phyloP scores from a whole-genome alignment of 768 basidiomycete species.

The Russula virescens region DNA sequence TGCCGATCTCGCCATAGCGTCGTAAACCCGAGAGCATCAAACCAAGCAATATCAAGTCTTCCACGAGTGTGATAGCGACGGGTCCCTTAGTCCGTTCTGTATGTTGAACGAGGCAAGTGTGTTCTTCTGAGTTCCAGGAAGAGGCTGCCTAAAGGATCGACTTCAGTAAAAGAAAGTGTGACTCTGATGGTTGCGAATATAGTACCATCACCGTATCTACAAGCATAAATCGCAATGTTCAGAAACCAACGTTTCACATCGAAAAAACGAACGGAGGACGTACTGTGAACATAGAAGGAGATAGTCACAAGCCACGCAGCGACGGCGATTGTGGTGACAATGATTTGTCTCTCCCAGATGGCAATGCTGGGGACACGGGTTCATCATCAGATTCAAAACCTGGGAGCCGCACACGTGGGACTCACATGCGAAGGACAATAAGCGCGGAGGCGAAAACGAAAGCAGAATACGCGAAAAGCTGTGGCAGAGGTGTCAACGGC shows the following conservation, averaged over 20 bases:
- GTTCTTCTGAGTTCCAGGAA: not conserved
- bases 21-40: constrained; percentile 18
- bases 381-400: not conserved
- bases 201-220: constrained; percentile 7
- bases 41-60: constrained; percentile 10
- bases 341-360: constrained; percentile 12
- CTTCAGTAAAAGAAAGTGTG: not conserved
- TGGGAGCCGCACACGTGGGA: not conserved
- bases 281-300: constrained; percentile 12
- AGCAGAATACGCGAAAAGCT: constrained; percentile 19
- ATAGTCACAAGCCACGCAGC: constrained; percentile 10
- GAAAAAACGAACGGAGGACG: not conserved
- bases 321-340: constrained; percentile 4
- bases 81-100: not conserved
- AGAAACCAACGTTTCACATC: not conserved
- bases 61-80: constrained; percentile 10
- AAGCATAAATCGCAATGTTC: not conserved
- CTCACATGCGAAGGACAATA: constrained; percentile 20
- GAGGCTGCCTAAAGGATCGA: constrained; percentile 1
- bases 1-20: constrained; percentile 14
- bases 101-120: constrained; percentile 3
- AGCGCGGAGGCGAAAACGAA: constrained; percentile 20
- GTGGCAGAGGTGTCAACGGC: not conserved
- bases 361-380: constrained; percentile 3
- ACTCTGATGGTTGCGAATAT: not conserved